Evolutionary conservation across 2,329 filamentous ascomycete species (phyloP).

Genomic region (Colletotrichum musicola): DNA sequence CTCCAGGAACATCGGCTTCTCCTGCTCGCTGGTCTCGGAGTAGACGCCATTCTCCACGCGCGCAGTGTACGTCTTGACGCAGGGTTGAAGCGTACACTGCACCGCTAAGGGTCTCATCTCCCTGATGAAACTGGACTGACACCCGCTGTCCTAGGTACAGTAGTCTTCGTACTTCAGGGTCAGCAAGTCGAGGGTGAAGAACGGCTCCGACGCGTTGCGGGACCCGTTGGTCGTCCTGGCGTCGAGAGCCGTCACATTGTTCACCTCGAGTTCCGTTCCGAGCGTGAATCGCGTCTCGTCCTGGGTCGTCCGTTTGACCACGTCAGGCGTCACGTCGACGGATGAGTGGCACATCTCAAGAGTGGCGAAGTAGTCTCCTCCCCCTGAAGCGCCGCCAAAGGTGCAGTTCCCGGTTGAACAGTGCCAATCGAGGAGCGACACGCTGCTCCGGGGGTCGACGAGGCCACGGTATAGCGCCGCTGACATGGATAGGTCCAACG

Average conservation of each 20-base stretch:
- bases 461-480: conserved; percentile 5
- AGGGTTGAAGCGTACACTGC: neutral
- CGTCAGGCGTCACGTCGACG: neutral
- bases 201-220: neutral
- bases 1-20: neutral
- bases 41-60: neutral
- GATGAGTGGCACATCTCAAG: conserved; percentile 11
- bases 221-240: neutral
- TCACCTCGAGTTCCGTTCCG: neutral
- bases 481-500: neutral
- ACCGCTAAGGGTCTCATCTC: neutral
- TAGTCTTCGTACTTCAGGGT: neutral
- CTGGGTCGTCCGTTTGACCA: neutral
- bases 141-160: neutral
- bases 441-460: neutral
- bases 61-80: neutral
- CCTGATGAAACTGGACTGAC: neutral
- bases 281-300: neutral
- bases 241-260: neutral
- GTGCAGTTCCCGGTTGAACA: neutral
- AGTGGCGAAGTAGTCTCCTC: neutral
- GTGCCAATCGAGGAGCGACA: neutral
- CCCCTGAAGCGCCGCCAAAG: neutral
- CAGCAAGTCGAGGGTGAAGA: neutral
- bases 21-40: neutral